Evolutionary conservation across 163 green algal genomes (phyloP).

Genomic region (Chlamydomonas reinhardtii): DNA sequence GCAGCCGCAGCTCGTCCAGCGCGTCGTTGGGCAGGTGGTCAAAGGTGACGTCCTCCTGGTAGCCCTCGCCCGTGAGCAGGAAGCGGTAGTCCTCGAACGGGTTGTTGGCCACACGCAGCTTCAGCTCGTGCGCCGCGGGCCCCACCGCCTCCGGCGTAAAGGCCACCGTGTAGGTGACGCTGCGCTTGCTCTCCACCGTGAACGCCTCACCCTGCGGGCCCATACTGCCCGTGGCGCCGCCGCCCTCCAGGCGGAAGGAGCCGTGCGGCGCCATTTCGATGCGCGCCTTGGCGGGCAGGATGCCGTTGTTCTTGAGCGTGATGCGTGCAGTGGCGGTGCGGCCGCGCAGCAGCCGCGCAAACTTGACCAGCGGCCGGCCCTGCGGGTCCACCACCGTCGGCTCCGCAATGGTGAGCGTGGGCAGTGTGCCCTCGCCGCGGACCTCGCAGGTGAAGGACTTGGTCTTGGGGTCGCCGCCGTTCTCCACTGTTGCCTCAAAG

Average conservation of each 20-base stretch:
- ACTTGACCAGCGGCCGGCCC: slow-evolving; percentile 69
- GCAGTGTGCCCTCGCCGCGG: slow-evolving; percentile 81
- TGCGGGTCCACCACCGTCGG: slow-evolving; percentile 52
- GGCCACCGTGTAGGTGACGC: slow-evolving; percentile 62
- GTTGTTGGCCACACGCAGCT: slow-evolving; percentile 76
- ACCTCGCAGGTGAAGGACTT: slow-evolving; percentile 77
- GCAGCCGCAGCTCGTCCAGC: slow-evolving; percentile 75
- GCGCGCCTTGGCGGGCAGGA: slow-evolving; percentile 68
- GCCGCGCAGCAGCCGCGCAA: slow-evolving; percentile 74
- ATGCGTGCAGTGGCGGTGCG: slow-evolving; percentile 57
- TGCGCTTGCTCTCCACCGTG: slow-evolving; percentile 71
- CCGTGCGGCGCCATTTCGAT: slow-evolving; percentile 66
- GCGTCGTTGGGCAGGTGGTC: slow-evolving; percentile 69
- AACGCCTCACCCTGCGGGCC: slow-evolving; percentile 46
- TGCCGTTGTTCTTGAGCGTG: slow-evolving; percentile 81
- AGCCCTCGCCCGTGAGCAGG: slow-evolving; percentile 72
- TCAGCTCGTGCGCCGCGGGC: slow-evolving; percentile 56
- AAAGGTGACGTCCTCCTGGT: slow-evolving; percentile 81
- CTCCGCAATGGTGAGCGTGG: slow-evolving; percentile 65
- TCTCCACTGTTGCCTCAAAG: slow-evolving; percentile 76
- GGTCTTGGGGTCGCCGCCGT: slow-evolving; percentile 74
- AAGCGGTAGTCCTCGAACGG: slow-evolving; percentile 82
- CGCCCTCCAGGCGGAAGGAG: slow-evolving; percentile 65
- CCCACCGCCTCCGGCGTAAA: slow-evolving; percentile 67
- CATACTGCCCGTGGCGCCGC: too few species aligned